A percentile compares a stretch with the other conserved stretches of the same genome.
phyloP scores from a whole-genome alignment of 2,329 filamentous ascomycete species.

The Cordyceps tenuipes region DNA sequence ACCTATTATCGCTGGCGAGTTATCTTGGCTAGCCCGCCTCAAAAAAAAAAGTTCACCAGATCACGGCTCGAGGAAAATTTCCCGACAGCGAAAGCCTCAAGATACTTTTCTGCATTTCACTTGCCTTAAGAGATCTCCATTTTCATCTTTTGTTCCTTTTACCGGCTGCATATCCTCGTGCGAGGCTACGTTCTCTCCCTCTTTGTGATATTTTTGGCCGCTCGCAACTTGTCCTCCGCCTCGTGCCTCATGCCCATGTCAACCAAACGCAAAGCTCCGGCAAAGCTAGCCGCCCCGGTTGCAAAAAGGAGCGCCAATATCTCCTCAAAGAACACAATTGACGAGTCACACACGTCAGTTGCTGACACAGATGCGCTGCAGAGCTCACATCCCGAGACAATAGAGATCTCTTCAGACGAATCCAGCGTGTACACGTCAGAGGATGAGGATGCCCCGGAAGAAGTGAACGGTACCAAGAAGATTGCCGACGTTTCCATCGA shows the following conservation, averaged over 20 bases:
- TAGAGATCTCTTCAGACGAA: constrained; percentile 51
- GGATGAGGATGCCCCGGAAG: constrained; percentile 27
- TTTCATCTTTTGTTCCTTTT: not conserved
- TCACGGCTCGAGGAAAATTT: constrained; percentile 8
- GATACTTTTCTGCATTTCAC: not conserved
- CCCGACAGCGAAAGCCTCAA: constrained; percentile 3
- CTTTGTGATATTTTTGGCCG: not conserved
- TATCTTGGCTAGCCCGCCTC: constrained; percentile 10
- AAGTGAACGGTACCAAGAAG: constrained; percentile 14
- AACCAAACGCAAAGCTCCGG: constrained; percentile 52
- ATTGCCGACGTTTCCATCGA: constrained; percentile 17
- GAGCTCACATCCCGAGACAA: constrained; percentile 32
- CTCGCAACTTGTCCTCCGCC: not conserved
- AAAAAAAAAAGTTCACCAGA: constrained; percentile 16
- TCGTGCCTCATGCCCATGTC: constrained; percentile 37
- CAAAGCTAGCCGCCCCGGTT: constrained; percentile 47
- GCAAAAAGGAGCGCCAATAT: constrained; percentile 46
- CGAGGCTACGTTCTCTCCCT: not conserved
- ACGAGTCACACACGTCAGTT: constrained; percentile 51
- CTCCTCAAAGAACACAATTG: constrained; percentile 41
- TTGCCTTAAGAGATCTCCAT: not conserved
- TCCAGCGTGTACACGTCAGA: constrained; percentile 39
- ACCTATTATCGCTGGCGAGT: not conserved
- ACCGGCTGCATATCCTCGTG: not conserved
- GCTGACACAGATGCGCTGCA: constrained; percentile 33